Evolutionary conservation across 805 yeast species (phyloP).

Genomic region (Cyberlindnera samutprakarnensis): DNA sequence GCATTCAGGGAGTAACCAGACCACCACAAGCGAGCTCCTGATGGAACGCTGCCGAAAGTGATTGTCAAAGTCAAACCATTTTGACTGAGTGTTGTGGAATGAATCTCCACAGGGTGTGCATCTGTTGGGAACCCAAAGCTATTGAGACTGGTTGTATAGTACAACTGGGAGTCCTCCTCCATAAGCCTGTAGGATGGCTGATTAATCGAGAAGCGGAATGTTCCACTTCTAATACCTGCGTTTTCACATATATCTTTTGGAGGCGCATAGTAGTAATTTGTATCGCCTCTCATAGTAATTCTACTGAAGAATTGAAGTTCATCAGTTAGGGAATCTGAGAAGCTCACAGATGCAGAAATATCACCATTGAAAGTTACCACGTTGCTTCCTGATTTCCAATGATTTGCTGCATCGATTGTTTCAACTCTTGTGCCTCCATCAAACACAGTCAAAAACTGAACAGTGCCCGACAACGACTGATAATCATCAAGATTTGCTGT

Average conservation of each 20-base stretch:
- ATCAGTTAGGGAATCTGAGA: too few species aligned
- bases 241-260: constrained; percentile 3
- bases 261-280: constrained; percentile 7
- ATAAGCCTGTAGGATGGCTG: not conserved
- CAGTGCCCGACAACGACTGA: too few species aligned
- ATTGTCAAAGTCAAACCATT: not conserved
- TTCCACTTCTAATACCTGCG: constrained; percentile 5
- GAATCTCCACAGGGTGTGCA: not conserved
- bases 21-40: constrained; percentile 7
- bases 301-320: too few species aligned
- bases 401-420: too few species aligned
- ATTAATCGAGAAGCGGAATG: constrained; percentile 2
- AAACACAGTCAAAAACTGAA: too few species aligned
- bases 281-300: constrained; percentile 12
- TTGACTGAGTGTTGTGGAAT: not conserved
- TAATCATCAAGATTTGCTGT: too few species aligned
- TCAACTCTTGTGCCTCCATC: too few species aligned
- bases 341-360: too few species aligned
- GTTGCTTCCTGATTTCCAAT: too few species aligned
- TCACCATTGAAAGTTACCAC: too few species aligned
- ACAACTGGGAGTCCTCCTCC: constrained; percentile 1
- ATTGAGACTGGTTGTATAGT: constrained; percentile 1
- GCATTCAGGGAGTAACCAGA: constrained; percentile 1
- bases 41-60: constrained; percentile 5
- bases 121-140: constrained; percentile 1